Base-by-base conservation (phyloP, 2,329 filamentous ascomycete species). In the Ascochyta rabiei region DNA sequence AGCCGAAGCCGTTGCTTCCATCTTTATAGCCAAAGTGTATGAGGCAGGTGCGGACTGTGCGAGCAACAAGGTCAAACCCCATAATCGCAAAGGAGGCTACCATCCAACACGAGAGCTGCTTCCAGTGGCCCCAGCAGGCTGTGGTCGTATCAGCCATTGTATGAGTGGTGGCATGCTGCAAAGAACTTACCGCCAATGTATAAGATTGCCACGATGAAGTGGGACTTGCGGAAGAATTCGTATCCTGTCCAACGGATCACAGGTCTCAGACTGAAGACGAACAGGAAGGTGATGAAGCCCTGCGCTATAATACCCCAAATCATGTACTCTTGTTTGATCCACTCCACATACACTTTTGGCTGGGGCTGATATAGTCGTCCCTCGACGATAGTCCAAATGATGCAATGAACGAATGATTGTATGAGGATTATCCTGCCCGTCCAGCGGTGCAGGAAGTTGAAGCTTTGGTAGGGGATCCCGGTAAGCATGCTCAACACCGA, bases 401-500 rank as follows among this genome's bases (percentile, higher is more conserved):
- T 80, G 2, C 88, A 90, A 68, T 92, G 89, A 2, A 91, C 71
- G n/a, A 81, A 75, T 6, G 83, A 81, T 68, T 91, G 89, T 1
- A 85, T 68, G 46, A 89, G 82, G 58, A 91, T 90, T 62, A 91
- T 81, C 56, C 87, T 87, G 2, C 89, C 89, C 0, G 86, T 77
- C 89, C 89, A 91, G 30, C 88, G 86, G 71, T 91, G 89, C 18
- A 92, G 76, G 67, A 92, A 92, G 73, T 89, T 87, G 80, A 92
- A 69, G 47, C 48, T 57, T 19, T 90, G 88, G 66, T 90, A 90
- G 0, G 89, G 88, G 1, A 91, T 80, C 2, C 89, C 89, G 0
- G 88, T 91, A 37, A 89, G 69, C 7, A 88, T 68, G 1, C 85
- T 88, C 3, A 91, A 80, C 1, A 90, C 74, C 1, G 85, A 88